These are phyloP conservation scores for Aspergillus conjunctus DNA, from an alignment of 495 filamentous ascomycete genomes.

Conservation along the genomic window DNA sequence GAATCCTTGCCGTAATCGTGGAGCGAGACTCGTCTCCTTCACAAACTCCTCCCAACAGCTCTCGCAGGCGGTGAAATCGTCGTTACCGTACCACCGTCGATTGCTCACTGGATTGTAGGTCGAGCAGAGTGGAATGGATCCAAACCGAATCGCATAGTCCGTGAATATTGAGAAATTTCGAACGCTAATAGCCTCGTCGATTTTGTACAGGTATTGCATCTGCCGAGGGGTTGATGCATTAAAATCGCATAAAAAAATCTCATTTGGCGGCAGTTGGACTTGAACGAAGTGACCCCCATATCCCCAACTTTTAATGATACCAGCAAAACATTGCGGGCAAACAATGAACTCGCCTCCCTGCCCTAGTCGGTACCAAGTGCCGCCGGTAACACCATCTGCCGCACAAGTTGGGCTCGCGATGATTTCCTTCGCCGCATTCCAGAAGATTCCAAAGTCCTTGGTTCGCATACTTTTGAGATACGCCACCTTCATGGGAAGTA, in stretches of 20 bases:
- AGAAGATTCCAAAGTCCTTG: background rate
- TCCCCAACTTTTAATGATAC: background rate
- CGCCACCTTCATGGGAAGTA: background rate
- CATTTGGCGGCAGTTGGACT: background rate
- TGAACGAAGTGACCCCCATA: background rate
- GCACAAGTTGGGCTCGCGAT: background rate
- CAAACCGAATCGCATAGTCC: slow-evolving; percentile 1
- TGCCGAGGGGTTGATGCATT: background rate
- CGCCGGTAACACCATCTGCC: background rate
- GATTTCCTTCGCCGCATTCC: background rate
- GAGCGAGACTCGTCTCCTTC: background rate
- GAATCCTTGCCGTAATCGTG: background rate
- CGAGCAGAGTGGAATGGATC: background rate
- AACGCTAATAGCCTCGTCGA: background rate
- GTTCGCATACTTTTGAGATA: background rate
- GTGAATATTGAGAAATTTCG: background rate
- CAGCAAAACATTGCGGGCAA: background rate
- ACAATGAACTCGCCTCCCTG: background rate
- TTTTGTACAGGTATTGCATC: background rate
- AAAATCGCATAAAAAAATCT: background rate
- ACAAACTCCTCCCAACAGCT: slow-evolving; percentile 9
- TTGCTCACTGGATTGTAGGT: background rate
- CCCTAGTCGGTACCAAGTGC: background rate
- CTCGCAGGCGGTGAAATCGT: slow-evolving; percentile 1
- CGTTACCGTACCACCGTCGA: background rate